Conservation (phyloP, 2,329 filamentous ascomycete genomes). For the Pseudogymnoascus verrucosus region DNA sequence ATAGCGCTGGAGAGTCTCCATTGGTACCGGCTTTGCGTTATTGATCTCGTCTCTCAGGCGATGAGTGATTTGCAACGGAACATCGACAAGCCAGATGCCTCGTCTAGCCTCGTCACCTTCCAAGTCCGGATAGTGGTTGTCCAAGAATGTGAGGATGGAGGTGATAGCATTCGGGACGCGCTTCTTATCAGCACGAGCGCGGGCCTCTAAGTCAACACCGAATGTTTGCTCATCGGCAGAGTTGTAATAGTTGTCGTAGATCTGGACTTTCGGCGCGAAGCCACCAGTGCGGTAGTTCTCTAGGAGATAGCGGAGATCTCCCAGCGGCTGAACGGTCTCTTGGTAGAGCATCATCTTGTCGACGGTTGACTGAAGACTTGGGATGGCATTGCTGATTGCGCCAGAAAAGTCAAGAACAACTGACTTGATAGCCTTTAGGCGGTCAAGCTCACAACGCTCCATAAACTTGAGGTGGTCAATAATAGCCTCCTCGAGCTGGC, state of each 20-base stretch:
- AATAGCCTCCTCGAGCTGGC: constrained; percentile 92
- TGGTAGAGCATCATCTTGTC: constrained; percentile 99
- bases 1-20: constrained; percentile 74
- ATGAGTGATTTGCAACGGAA: constrained; percentile 77
- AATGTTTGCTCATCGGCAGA: constrained; percentile 96
- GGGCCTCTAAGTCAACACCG: constrained; percentile 92
- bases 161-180: constrained; percentile 89
- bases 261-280: constrained; percentile 81
- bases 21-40: constrained; percentile 70
- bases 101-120: constrained; percentile 91
- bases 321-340: constrained; percentile 90
- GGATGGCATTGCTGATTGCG: constrained; percentile 95
- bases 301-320: constrained; percentile 84
- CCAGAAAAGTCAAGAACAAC: constrained; percentile 97
- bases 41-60: constrained; percentile 77
- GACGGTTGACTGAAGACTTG: constrained; percentile 86
- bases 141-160: constrained; percentile 85
- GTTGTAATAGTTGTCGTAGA: constrained; percentile 99
- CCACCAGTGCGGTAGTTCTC: constrained; percentile 96
- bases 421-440: constrained; percentile 95
- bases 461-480: constrained; percentile 89
- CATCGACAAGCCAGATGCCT: constrained; percentile 89
- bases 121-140: constrained; percentile 93
- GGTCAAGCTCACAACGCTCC: constrained; percentile 92
- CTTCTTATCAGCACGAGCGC: constrained; percentile 89